Base-by-base conservation (phyloP, 345 rosid genomes). In the Populus simonii region DNA sequence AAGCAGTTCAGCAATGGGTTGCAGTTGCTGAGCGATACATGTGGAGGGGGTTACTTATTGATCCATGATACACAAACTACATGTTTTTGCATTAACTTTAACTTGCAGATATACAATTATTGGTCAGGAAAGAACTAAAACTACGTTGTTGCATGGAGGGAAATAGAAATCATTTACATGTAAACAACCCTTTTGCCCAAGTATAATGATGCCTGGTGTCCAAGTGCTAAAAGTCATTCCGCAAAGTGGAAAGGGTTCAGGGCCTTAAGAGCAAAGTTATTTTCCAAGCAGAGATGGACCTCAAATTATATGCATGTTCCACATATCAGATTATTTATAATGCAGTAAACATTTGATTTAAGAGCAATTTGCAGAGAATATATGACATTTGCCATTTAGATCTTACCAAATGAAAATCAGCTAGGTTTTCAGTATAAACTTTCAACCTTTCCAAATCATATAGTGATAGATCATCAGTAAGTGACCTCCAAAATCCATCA, bases 401-500 rank as follows among this genome's bases (percentile, higher is more conserved):
- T 69, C 94, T 86, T 83, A 96, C 98, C 85, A 88, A 81, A 74
- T 82, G 87, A 89, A 79, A 94, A 79, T 92, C 95, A 11, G 85
- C 84, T 70, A 92, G 85, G 80, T 92, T 94, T 33, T 87, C 80
- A 2, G 97, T 84, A 77, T 92, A 96, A 61, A 86, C 90, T 86
- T 83, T 86, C 70, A 96, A 86, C 62, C 92, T 86, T 78, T 89
- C 85, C 90, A 94, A 81, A 72, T 92, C 94, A 80, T 85, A 79
- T 11, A 90, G 92, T 70, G 97, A 90, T 47, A 92, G 53, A 39
- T 85, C 72, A 72, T 79, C 85, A 66, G 75, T 83, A 39, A 84
- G 84, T 62, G 87, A 87, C 81, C 73, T 91, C 87, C 85, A 87
- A 77, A 76, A 84, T 79, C 80, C 88, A 61, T 92, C 91, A 39